These are phyloP conservation scores for Aspergillus coremiiformis DNA, from an alignment of 495 filamentous ascomycete genomes.

Conservation along the genomic window DNA sequence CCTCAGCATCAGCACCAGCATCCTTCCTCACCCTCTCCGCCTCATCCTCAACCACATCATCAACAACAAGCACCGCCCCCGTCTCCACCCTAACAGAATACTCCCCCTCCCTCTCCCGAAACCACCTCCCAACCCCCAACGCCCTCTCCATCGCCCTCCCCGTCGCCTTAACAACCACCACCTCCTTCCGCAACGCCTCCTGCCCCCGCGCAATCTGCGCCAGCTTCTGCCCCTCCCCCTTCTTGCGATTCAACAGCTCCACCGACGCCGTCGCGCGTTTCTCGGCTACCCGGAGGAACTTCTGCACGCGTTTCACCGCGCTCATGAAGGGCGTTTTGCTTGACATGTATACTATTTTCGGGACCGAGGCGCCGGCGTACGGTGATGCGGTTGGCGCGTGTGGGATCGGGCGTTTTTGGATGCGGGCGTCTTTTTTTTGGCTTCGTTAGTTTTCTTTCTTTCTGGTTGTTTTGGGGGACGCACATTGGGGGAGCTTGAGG, in stretches of 20 bases:
- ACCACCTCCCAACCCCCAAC: constrained; percentile 54
- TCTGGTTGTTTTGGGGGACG: not conserved
- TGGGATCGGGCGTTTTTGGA: constrained; percentile 64
- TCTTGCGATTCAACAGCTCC: constrained; percentile 31
- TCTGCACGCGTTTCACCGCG: constrained; percentile 72
- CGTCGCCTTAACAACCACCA: constrained; percentile 70
- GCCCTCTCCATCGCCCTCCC: constrained; percentile 72
- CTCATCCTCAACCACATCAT: constrained; percentile 55
- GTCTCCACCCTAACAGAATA: constrained; percentile 52
- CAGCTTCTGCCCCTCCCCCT: constrained; percentile 32
- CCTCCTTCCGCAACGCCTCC: constrained; percentile 38
- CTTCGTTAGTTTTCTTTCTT: constrained; percentile 11
- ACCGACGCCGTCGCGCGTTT: constrained; percentile 46
- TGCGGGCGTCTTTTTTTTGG: constrained; percentile 28
- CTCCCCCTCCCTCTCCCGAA: constrained; percentile 44
- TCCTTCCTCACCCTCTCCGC: constrained; percentile 21
- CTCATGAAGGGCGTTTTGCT: constrained; percentile 68
- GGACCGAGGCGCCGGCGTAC: constrained; percentile 38
- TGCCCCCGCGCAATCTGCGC: constrained; percentile 32
- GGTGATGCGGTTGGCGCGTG: constrained; percentile 58
- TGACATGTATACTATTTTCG: constrained; percentile 75
- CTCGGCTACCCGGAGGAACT: constrained; percentile 57
- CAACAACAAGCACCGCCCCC: constrained; percentile 59
- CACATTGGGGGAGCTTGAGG: constrained; percentile 34
- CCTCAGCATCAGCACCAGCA: not conserved